Evolutionary conservation across 805 yeast species (phyloP).

Genomic region (Monosporozyma yasuniensis): DNA sequence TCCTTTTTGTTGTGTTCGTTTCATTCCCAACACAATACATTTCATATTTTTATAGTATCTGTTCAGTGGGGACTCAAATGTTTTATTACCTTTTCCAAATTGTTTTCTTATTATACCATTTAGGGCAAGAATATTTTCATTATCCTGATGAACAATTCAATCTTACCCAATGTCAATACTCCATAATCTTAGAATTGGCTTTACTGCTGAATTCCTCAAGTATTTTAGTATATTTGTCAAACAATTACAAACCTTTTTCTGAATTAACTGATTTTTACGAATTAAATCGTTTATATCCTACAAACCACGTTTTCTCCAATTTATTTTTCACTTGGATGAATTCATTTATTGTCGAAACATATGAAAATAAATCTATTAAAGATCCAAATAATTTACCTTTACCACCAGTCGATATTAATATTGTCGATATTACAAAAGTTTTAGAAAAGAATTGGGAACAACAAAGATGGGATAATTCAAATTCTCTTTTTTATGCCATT

Average conservation of each 20-base stretch:
- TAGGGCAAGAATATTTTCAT: conserved; percentile 19
- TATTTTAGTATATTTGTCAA: conserved; percentile 35
- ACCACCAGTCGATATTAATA: conserved; percentile 33
- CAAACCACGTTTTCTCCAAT: conserved; percentile 29
- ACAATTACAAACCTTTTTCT: conserved; percentile 32
- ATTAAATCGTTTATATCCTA: conserved; percentile 23
- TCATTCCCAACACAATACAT: conserved; percentile 25
- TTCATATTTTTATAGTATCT: conserved; percentile 24
- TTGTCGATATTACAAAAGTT: conserved; percentile 26
- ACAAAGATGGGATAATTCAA: conserved; percentile 25
- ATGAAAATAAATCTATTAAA: conserved; percentile 31
- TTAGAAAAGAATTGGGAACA: conserved; percentile 31
- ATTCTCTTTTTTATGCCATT: conserved; percentile 32
- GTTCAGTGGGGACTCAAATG: conserved; percentile 23
- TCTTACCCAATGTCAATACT: conserved; percentile 13
- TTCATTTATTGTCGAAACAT: conserved; percentile 34
- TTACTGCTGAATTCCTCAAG: conserved; percentile 25
- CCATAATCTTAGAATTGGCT: conserved; percentile 22
- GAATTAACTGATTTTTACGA: conserved; percentile 31
- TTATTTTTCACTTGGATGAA: conserved; percentile 44
- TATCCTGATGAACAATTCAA: conserved; percentile 14
- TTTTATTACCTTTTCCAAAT: conserved; percentile 22
- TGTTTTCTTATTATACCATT: conserved; percentile 13
- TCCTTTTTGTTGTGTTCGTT: conserved; percentile 14
- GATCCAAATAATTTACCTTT: conserved; percentile 36